These are phyloP conservation scores for Microcyclospora pomicola DNA, from an alignment of 2,329 filamentous ascomycete species.

Conservation along the genomic window DNA sequence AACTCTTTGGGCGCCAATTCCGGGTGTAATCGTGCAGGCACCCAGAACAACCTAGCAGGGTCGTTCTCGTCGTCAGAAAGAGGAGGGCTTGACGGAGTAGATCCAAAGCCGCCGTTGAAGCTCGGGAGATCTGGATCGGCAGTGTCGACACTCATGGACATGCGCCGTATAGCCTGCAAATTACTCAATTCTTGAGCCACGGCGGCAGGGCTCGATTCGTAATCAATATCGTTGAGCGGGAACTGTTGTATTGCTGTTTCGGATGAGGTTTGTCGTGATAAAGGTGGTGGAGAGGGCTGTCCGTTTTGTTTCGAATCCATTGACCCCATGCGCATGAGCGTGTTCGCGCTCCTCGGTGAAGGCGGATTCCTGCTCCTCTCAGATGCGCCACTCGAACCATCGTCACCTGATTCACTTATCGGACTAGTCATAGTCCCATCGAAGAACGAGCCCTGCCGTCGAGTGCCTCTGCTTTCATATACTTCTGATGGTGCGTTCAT, in stretches of 20 bases:
- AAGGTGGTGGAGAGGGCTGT: constrained; percentile 25
- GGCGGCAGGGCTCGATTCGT: constrained; percentile 77
- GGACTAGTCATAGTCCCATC: constrained; percentile 11
- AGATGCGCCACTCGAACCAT: not conserved
- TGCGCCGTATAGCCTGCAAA: constrained; percentile 72
- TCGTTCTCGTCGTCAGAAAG: constrained; percentile 66
- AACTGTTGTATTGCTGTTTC: constrained; percentile 33
- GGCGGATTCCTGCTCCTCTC: constrained; percentile 7
- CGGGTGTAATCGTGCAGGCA: constrained; percentile 84
- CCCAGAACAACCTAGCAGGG: constrained; percentile 82
- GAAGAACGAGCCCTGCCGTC: constrained; percentile 17
- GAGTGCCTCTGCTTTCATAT: constrained; percentile 22
- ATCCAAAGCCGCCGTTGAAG: constrained; percentile 43
- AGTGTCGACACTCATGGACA: constrained; percentile 81
- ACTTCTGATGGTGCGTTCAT: constrained; percentile 44
- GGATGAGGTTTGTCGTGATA: constrained; percentile 22
- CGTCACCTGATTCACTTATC: constrained; percentile 6
- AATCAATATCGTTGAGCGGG: constrained; percentile 70
- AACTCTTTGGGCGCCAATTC: constrained; percentile 93
- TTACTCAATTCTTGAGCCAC: constrained; percentile 89
- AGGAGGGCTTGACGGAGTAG: constrained; percentile 54
- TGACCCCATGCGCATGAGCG: constrained; percentile 23
- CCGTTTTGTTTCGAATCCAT: constrained; percentile 15
- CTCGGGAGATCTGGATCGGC: constrained; percentile 63
- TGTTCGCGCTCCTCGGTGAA: constrained; percentile 2